A percentile compares a stretch with the other conserved stretches of the same genome.
Evolutionary conservation across 768 basidiomycete genomes (phyloP).

Genomic region (Xerocomellus amylosporus): DNA sequence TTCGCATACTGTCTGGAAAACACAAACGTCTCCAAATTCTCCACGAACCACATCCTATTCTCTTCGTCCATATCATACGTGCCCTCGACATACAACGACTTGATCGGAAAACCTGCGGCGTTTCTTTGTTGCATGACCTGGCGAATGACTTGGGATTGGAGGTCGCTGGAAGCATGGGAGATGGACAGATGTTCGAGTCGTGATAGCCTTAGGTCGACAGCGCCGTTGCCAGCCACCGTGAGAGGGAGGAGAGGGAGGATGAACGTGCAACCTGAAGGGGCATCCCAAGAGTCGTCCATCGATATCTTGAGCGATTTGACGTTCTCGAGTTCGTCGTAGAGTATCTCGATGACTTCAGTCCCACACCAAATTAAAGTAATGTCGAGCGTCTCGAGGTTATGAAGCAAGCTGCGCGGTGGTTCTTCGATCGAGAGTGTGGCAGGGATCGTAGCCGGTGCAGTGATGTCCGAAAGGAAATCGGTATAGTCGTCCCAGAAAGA

Average conservation of each 20-base stretch:
- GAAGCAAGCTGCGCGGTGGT: constrained; percentile 35
- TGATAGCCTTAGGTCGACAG: constrained; percentile 38
- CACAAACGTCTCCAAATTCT: background rate
- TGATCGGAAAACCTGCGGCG: constrained; percentile 37
- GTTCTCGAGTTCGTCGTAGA: constrained; percentile 46
- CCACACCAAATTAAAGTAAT: background rate
- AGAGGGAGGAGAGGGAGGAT: constrained; percentile 1
- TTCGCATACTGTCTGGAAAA: background rate
- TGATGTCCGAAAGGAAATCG: constrained; percentile 42
- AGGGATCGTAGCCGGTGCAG: constrained; percentile 1
- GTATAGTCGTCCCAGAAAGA: constrained; percentile 36
- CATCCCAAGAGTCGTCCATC: constrained; percentile 21
- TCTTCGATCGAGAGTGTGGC: constrained; percentile 37
- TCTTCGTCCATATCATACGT: background rate
- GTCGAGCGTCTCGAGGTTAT: constrained; percentile 49
- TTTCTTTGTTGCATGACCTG: constrained; percentile 42
- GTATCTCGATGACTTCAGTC: constrained; percentile 26
- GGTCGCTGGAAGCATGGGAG: constrained; percentile 39
- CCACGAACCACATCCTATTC: background rate
- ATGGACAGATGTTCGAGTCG: constrained; percentile 46
- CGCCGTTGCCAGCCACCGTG: background rate
- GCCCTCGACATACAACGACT: background rate
- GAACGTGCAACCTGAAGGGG: constrained; percentile 24
- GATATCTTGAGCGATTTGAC: constrained; percentile 43
- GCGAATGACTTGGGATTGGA: constrained; percentile 31